Percentiles rank a stretch among this genome's conserved stretches.
Conservation (phyloP, 345 rosid species). For the Arabis hirsuta region DNA sequence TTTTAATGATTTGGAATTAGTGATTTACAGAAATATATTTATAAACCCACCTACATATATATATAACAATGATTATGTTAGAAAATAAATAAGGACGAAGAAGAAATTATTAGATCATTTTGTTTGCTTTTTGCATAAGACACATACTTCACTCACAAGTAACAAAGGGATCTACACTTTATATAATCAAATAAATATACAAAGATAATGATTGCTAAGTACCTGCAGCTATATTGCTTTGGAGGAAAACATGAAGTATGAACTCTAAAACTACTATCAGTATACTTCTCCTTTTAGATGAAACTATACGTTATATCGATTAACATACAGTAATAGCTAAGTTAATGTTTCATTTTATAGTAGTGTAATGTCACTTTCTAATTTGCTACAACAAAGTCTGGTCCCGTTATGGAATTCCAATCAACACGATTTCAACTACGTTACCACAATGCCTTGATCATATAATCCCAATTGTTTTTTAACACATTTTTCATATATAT, state of each 20-base stretch:
- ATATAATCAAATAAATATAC: constrained; percentile 7
- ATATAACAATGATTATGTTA: constrained; percentile 6
- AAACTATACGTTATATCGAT: neutral
- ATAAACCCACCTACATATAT: neutral
- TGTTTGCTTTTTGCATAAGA: constrained; percentile 19
- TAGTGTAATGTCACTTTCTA: constrained; percentile 11
- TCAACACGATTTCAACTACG: constrained; percentile 27
- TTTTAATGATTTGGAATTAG: neutral
- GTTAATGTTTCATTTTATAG: neutral
- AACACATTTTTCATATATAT: neutral
- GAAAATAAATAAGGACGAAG: neutral
- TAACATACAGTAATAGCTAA: neutral
- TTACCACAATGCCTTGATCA: constrained; percentile 33
- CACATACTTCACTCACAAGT: constrained; percentile 30
- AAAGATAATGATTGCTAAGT: constrained; percentile 33
- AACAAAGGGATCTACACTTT: constrained; percentile 22
- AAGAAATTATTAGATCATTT: constrained; percentile 10
- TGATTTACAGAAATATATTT: neutral
- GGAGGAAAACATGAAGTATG: constrained; percentile 5
- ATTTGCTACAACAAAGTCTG: constrained; percentile 24
- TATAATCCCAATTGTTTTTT: neutral
- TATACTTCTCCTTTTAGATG: neutral
- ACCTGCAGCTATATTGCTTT: constrained; percentile 18
- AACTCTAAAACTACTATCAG: neutral
- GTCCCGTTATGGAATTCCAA: constrained; percentile 16